Base-by-base conservation (phyloP, 1,284 basidiomycete genomes). In the Cystobasidium pallidum region DNA sequence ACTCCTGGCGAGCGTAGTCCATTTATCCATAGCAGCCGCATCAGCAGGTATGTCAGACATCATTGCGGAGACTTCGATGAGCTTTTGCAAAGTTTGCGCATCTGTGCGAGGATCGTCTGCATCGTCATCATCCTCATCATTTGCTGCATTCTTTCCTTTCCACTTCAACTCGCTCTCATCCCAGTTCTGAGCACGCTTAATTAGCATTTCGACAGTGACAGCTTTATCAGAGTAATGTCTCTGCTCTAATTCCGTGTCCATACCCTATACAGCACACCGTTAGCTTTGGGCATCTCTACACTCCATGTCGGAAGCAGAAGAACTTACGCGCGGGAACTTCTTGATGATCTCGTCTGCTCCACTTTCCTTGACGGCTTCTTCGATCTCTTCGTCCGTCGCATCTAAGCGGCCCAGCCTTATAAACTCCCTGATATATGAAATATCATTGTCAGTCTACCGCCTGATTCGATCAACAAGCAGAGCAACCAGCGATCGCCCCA, bases 261-360 rank as follows among this genome's bases (percentile, higher is more conserved):
- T 6, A 2, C 61, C 61, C 61, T 64, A 21, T 47, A 39, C n/a
- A 28, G 26, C 3, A 8, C n/a, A 45, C 2, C 26, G 28, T 4
- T 11, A 30, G 30, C 13, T 3, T 58, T 3, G 10, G n/a, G 4
- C 52, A 55, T 3, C n/a, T 6, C 24, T 55, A 30, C 52, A 34
- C 24, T 13, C 28, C 36, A 13, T 34, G 4, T 4, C 11, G 59
- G 2, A 30, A 8, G 11, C 2, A 3, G 3, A 21, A 2, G 6
- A 21, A 34, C 43, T 36, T 51, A 64, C 68, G 34, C 55, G 24
- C 17, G 17, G 24, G 49, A 71, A 57, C 17, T 64, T 71, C 26
- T 63, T 64, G 47, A 71, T 57, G 3, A 63, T 28, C 32, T 64
- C 61, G 34, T 52, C 61, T 15, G 68, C 68, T 0, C 68, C 68